Evolutionary conservation across 2,329 filamentous ascomycete species (phyloP).

Genomic region (Colletotrichum liaoningense): DNA sequence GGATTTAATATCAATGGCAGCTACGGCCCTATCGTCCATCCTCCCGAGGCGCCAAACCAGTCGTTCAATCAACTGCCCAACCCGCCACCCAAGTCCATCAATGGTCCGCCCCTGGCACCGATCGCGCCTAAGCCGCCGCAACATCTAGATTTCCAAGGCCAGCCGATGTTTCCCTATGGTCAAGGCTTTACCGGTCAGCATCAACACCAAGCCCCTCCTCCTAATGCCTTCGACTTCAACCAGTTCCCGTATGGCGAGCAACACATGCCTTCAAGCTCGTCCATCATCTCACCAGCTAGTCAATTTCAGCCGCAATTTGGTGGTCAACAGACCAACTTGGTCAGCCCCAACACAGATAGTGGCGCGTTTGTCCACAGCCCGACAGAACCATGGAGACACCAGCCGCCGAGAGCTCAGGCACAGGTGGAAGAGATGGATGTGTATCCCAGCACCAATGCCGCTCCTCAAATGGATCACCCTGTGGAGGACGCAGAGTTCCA

Average conservation of each 20-base stretch:
- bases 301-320: conserved; percentile 32
- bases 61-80: conserved; percentile 58
- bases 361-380: conserved; percentile 11
- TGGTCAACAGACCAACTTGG: conserved; percentile 7
- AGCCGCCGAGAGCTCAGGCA: not conserved
- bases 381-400: conserved; percentile 9
- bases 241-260: conserved; percentile 38
- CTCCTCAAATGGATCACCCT: not conserved
- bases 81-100: conserved; percentile 52
- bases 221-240: conserved; percentile 37
- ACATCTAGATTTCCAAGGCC: conserved; percentile 47
- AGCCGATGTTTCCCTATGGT: conserved; percentile 43
- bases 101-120: conserved; percentile 51
- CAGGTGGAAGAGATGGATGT: conserved; percentile 7
- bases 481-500: conserved; percentile 40
- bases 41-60: conserved; percentile 57
- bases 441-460: not conserved
- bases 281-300: conserved; percentile 26
- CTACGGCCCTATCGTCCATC: conserved; percentile 57
- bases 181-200: conserved; percentile 41
- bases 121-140: conserved; percentile 66
- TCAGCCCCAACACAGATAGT: conserved; percentile 20
- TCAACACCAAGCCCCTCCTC: conserved; percentile 39
- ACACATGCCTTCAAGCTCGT: conserved; percentile 31
- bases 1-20: conserved; percentile 62